phyloP scores from a whole-genome alignment of 768 basidiomycete genomes.

The Collybia mongolica region DNA sequence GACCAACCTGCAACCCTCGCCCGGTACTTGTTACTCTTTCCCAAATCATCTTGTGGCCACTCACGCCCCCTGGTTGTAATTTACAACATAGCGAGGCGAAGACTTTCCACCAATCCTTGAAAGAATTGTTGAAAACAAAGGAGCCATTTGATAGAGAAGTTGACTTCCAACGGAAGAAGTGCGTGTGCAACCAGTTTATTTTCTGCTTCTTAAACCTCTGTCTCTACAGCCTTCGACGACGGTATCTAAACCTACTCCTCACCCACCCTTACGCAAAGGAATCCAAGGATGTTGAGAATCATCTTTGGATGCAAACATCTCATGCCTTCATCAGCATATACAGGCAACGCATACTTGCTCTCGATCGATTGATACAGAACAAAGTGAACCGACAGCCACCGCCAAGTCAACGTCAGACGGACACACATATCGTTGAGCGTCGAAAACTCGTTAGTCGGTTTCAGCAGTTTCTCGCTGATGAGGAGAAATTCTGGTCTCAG shows the following conservation, averaged over 20 bases:
- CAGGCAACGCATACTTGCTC: constrained; percentile 67
- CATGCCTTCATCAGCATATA: constrained; percentile 82
- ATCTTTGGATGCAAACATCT: constrained; percentile 92
- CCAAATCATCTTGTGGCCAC: constrained; percentile 9
- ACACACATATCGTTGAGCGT: constrained; percentile 57
- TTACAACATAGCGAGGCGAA: constrained; percentile 68
- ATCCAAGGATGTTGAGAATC: constrained; percentile 76
- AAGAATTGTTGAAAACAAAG: constrained; percentile 69
- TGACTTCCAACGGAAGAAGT: constrained; percentile 87
- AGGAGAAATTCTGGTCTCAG: constrained; percentile 90
- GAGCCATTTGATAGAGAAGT: constrained; percentile 85
- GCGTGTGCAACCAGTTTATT: constrained; percentile 29
- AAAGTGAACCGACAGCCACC: constrained; percentile 34
- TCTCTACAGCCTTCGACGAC: constrained; percentile 58
- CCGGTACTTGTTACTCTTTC: constrained; percentile 32
- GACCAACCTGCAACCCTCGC: constrained; percentile 43
- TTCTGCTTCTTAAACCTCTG: constrained; percentile 11
- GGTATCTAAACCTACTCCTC: constrained; percentile 68
- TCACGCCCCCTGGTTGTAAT: constrained; percentile 11
- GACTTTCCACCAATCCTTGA: constrained; percentile 68
- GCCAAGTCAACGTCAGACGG: constrained; percentile 45
- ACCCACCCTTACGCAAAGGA: constrained; percentile 68
- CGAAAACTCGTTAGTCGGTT: constrained; percentile 88
- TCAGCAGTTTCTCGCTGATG: constrained; percentile 83
- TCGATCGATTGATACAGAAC: constrained; percentile 57